These are phyloP conservation scores for Cladosporium sp. DNA, from an alignment of 2,329 filamentous ascomycete genomes.

Conservation along the genomic window DNA sequence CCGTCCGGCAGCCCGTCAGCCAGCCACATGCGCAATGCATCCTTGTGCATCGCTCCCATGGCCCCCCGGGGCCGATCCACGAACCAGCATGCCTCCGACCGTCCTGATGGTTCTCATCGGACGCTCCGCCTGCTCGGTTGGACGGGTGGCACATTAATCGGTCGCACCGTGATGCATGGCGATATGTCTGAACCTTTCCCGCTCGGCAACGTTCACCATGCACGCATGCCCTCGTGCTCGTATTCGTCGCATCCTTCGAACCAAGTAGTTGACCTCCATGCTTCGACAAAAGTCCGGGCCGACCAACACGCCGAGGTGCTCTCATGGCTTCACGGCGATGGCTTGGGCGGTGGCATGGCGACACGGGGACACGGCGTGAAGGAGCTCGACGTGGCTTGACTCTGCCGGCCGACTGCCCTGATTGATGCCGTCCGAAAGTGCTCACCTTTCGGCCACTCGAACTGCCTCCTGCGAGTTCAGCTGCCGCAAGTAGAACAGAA, in stretches of 20 bases:
- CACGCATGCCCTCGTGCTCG: not conserved
- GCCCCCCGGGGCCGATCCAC: conserved; percentile 5
- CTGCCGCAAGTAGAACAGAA: not conserved
- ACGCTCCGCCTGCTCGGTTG: conserved; percentile 4
- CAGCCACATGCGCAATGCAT: conserved; percentile 10
- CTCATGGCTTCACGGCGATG: too few relatives aligned
- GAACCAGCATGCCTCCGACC: conserved; percentile 6
- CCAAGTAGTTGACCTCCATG: not conserved
- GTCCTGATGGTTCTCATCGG: not conserved
- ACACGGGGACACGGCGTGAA: too few relatives aligned
- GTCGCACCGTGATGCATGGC: not conserved
- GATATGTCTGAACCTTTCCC: not conserved
- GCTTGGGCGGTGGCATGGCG: too few relatives aligned
- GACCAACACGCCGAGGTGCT: not conserved
- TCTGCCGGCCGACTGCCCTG: not conserved
- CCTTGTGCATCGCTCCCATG: not conserved
- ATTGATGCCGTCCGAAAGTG: not conserved
- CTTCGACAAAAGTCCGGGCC: not conserved
- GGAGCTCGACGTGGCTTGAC: not conserved
- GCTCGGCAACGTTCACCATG: not conserved
- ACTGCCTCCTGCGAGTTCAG: not conserved
- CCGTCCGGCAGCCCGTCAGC: not conserved
- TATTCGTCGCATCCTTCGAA: conserved; percentile 5
- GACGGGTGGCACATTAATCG: not conserved
- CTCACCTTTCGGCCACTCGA: not conserved